Conservation (phyloP, 2,329 filamentous ascomycete genomes). For the Pseudogymnoascus sp. region DNA sequence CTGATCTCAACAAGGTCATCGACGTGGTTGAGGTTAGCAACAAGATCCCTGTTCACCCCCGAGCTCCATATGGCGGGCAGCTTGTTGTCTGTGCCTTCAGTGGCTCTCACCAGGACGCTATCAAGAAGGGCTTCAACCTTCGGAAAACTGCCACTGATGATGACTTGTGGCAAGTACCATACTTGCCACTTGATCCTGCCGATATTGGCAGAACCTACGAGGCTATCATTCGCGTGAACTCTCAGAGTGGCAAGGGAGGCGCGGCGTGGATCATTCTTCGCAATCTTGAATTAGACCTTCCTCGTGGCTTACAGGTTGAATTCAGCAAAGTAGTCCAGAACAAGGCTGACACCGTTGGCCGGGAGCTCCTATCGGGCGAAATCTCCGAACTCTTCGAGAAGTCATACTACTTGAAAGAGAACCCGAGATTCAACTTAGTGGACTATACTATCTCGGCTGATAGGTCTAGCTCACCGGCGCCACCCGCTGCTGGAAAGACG, state of each 20-base stretch:
- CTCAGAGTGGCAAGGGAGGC: conserved; percentile 89
- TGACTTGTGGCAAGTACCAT: conserved; percentile 75
- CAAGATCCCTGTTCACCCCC: conserved; percentile 87
- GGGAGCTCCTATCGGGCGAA: conserved; percentile 76
- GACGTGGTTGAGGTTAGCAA: conserved; percentile 85
- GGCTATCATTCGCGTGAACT: conserved; percentile 96
- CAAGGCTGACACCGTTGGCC: conserved; percentile 68
- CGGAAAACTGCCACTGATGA: conserved; percentile 58
- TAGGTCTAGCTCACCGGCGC: conserved; percentile 65
- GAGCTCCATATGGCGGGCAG: conserved; percentile 83
- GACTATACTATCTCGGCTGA: conserved; percentile 90
- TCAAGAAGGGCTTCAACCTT: conserved; percentile 80
- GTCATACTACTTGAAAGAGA: conserved; percentile 76
- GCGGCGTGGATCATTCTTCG: conserved; percentile 89
- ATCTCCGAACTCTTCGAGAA: conserved; percentile 83
- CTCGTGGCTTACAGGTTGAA: conserved; percentile 82
- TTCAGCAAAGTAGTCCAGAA: conserved; percentile 84
- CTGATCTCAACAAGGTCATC: conserved; percentile 77
- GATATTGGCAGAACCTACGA: conserved; percentile 98
- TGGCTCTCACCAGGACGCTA: conserved; percentile 89
- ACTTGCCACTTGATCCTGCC: conserved; percentile 83
- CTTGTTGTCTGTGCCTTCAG: conserved; percentile 90
- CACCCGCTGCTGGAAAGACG: conserved; percentile 59
- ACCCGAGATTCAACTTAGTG: conserved; percentile 76
- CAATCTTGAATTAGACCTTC: conserved; percentile 83